Evolutionary conservation across 805 yeast genomes (phyloP).

Genomic region (Grigorovia yakushimaensis): DNA sequence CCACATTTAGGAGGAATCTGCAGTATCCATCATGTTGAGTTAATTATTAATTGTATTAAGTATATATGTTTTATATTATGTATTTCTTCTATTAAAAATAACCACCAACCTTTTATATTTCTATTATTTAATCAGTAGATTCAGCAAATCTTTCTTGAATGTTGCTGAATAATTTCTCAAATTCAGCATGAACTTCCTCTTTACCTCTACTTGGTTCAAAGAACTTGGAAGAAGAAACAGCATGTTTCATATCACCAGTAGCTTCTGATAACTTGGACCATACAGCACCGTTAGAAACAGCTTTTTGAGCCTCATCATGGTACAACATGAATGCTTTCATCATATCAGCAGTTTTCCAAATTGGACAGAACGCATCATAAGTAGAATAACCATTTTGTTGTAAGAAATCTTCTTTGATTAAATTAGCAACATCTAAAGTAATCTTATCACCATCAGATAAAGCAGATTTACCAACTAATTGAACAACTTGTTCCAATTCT

Average conservation of each 20-base stretch:
- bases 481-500: conserved; percentile 98
- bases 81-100: neutral
- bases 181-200: conserved; percentile 63
- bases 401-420: conserved; percentile 94
- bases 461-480: conserved; percentile 97
- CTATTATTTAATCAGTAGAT: conserved; percentile 61
- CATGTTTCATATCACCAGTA: conserved; percentile 84
- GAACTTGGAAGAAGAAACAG: conserved; percentile 91
- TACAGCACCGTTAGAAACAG: conserved; percentile 83
- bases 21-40: too few relatives aligned
- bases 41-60: neutral
- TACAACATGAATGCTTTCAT: conserved; percentile 89
- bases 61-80: neutral
- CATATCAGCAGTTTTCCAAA: conserved; percentile 98
- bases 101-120: neutral
- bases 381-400: conserved; percentile 99
- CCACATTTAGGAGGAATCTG: too few relatives aligned
- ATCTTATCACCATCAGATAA: conserved; percentile 94
- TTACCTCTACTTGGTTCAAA: conserved; percentile 92
- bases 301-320: conserved; percentile 96
- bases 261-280: conserved; percentile 90
- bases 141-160: conserved; percentile 91
- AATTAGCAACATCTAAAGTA: conserved; percentile 81
- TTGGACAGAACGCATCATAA: conserved; percentile 98
- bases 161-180: conserved; percentile 59